Base-by-base conservation (phyloP, 2,329 filamentous ascomycete genomes). In the Neonectria coccinea region DNA sequence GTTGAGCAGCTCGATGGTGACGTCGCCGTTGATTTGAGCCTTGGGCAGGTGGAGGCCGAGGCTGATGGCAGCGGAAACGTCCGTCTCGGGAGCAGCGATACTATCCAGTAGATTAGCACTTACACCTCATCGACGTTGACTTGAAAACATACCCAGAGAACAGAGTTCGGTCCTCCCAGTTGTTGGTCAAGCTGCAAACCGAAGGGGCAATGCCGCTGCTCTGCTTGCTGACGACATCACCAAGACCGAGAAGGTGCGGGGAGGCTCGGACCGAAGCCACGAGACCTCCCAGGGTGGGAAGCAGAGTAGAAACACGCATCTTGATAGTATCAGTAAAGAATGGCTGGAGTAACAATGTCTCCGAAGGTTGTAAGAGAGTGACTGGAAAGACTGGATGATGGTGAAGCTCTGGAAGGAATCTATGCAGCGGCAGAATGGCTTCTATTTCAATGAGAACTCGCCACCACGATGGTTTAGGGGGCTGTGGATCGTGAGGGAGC, bases 11-110 rank as follows among this genome's bases (percentile, higher is more conserved):
- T 80, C 77, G 12, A 83, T 81, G 14, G 77, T 77, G 44, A 84
- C 80, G n/a, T 75, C 75, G 67, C 85, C 86, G 68, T 83, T 80
- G 47, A 85, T 78, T 71, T 84, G 85, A 27, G 73, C 73, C 36
- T 72, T 67, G 27, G 65, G 67, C 1, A 74, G 66, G 68, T 69
- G 66, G 10, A 74, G 67, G 5, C 69, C 73, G 18, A 74, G 68
- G 51, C 57, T 56, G 29, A 74, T 63, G 39, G 70, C 73, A 6
- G 66, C 60, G 0, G 65, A 50, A 16, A 61, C 50, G 3, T 67
- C 64, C 12, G 69, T 67, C 11, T 64, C 67, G 12, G 67, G 53
- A 8, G 70, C 68, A 12, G 68, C 68, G 12, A 71, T 55, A 25
- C 68, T 64, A 29, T 52, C 29, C 8, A 42, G 12, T n/a, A 27